Conservation (phyloP, 2,329 filamentous ascomycete species). For the Ophiostoma fasciatum region DNA sequence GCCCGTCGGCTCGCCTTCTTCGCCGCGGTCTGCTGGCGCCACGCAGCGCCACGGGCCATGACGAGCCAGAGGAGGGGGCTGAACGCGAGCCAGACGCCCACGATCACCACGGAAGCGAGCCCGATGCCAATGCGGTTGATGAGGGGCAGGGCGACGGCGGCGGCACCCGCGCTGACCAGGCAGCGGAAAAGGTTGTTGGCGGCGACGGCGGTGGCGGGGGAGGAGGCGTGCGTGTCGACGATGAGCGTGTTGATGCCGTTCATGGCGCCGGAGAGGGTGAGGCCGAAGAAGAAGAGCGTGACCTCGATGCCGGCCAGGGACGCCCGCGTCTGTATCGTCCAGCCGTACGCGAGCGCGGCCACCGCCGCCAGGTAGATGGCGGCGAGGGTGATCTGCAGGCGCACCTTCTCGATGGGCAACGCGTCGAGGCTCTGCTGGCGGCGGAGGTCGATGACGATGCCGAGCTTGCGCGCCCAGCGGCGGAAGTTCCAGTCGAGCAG, state of each 20-base stretch:
- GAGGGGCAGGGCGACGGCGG: conserved; percentile 14
- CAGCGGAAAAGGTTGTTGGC: conserved; percentile 14
- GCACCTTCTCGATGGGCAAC: conserved; percentile 12
- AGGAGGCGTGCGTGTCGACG: conserved; percentile 11
- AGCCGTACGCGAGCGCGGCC: conserved; percentile 13
- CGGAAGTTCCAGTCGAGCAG: conserved; percentile 13
- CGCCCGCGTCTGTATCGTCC: conserved; percentile 13
- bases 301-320: conserved; percentile 13
- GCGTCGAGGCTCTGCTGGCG: conserved; percentile 11
- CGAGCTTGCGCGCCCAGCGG: conserved; percentile 8
- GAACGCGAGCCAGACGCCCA: conserved; percentile 12
- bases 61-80: conserved; percentile 16
- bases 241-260: conserved; percentile 13
- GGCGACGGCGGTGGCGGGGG: conserved; percentile 13
- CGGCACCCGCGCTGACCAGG: conserved; percentile 15
- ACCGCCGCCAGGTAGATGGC: conserved; percentile 11
- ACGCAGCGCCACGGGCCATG: conserved; percentile 13
- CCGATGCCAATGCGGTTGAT: conserved; percentile 15
- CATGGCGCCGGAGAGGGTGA: conserved; percentile 12
- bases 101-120: conserved; percentile 14
- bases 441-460: conserved; percentile 8
- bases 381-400: conserved; percentile 12
- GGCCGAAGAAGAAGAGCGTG: conserved; percentile 13
- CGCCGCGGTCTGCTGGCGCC: conserved; percentile 10
- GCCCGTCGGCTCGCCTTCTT: too few relatives aligned